Evolutionary conservation across 1,284 basidiomycete genomes (phyloP).

Genomic region (Xanthoconium separans): DNA sequence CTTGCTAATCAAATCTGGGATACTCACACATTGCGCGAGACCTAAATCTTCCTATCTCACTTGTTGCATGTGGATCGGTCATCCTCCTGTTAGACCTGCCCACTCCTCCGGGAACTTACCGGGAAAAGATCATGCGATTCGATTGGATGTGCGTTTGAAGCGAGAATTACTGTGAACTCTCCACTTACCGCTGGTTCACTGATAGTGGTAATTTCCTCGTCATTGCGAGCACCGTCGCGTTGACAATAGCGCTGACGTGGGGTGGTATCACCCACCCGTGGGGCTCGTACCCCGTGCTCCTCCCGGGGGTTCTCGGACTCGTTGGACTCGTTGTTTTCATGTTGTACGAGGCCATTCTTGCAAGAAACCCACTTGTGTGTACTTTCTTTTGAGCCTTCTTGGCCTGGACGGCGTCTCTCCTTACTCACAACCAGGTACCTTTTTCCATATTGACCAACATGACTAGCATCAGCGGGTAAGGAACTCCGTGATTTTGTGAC

Average conservation of each 20-base stretch:
- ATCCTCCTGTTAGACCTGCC: constrained; percentile 14
- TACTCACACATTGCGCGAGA: constrained; percentile 6
- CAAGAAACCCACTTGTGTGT: constrained; percentile 6
- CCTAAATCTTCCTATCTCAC: constrained; percentile 17
- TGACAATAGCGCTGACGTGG: constrained; percentile 14
- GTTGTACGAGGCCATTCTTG: constrained; percentile 11
- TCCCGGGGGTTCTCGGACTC: constrained; percentile 14
- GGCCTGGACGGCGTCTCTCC: background rate
- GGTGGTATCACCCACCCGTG: constrained; percentile 16
- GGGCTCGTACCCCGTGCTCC: constrained; percentile 9
- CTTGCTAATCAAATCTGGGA: background rate
- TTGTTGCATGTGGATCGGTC: constrained; percentile 6
- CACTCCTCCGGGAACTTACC: constrained; percentile 3
- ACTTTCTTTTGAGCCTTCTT: background rate
- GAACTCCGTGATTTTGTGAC: background rate
- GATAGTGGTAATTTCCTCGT: constrained; percentile 16
- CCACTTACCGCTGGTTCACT: background rate
- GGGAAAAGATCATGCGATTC: constrained; percentile 3
- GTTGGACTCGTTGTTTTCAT: constrained; percentile 3
- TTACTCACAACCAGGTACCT: constrained; percentile 6
- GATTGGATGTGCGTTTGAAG: constrained; percentile 15
- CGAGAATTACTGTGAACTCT: accelerated
- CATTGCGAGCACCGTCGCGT: constrained; percentile 13
- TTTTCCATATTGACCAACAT: constrained; percentile 13
- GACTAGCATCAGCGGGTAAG: constrained; percentile 19